These are phyloP conservation scores for Parathielavia hyrcaniae DNA, from an alignment of 495 filamentous ascomycete genomes.

Conservation along the genomic window DNA sequence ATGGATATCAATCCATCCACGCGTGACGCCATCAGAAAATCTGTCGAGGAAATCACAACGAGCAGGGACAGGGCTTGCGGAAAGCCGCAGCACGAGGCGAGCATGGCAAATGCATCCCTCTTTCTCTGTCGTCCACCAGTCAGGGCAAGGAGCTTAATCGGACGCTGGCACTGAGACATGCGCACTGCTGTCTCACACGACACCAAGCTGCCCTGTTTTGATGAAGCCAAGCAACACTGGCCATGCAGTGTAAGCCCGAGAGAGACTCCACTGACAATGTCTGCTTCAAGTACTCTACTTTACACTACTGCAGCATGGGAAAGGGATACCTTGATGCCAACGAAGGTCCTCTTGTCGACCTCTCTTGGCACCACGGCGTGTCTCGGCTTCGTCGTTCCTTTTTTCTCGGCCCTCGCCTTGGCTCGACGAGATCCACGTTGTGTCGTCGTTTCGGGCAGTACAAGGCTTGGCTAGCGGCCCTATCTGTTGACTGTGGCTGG, in stretches of 20 bases:
- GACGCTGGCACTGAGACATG: neutral
- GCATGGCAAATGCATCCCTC: neutral
- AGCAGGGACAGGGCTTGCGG: slow-evolving; percentile 2
- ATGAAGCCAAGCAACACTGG: neutral
- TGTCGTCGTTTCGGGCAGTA: neutral
- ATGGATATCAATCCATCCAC: too few species aligned
- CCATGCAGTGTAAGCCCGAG: neutral
- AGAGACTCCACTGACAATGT: neutral
- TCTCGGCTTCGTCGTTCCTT: neutral
- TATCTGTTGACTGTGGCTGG: slow-evolving; percentile 8
- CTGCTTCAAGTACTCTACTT: neutral
- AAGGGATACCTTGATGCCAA: too few species aligned
- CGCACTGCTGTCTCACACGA: neutral
- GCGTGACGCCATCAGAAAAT: neutral
- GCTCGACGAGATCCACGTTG: neutral
- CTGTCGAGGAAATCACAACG: neutral
- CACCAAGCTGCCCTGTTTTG: neutral
- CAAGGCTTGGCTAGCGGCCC: slow-evolving; percentile 2
- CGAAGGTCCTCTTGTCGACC: too few species aligned
- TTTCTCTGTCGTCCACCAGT: neutral
- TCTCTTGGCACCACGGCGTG: neutral
- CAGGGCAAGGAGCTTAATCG: neutral
- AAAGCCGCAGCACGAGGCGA: neutral
- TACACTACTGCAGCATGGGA: too few species aligned
- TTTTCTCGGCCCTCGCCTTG: neutral